A percentile compares a stretch with the other conserved stretches of the same genome.
Conservation (phyloP, 1,139 yeast species). For the Hyphopichia buzzinii region DNA sequence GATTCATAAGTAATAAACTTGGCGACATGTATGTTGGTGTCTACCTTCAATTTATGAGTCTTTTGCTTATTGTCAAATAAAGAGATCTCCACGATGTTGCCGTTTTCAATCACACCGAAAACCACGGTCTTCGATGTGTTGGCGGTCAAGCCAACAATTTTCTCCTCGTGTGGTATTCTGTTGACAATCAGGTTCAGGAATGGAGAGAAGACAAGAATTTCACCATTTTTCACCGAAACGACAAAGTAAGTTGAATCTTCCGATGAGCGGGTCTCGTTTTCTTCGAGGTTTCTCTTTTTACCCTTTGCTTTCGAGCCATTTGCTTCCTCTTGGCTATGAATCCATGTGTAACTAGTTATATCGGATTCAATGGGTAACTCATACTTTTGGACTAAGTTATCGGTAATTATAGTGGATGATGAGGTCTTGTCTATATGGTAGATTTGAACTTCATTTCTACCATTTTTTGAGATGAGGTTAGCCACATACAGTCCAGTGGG, state of each 20-base stretch:
- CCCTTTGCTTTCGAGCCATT: conserved; percentile 11
- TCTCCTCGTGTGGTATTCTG: conserved; percentile 27
- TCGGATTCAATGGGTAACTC: conserved; percentile 19
- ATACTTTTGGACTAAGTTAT: conserved; percentile 9
- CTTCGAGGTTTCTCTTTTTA: conserved; percentile 12
- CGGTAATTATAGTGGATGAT: conserved; percentile 4
- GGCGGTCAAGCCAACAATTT: conserved; percentile 18
- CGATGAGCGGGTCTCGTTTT: not conserved
- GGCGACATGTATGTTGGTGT: conserved; percentile 7
- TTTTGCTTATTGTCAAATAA: conserved; percentile 16
- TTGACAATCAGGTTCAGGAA: conserved; percentile 29
- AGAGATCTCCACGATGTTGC: conserved; percentile 15
- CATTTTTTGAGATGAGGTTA: conserved; percentile 29
- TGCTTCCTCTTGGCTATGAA: conserved; percentile 6
- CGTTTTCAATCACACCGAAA: conserved; percentile 18
- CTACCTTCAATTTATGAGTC: conserved; percentile 13
- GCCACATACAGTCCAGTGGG: conserved; percentile 23
- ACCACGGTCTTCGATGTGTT: conserved; percentile 11
- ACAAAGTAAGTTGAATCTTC: conserved; percentile 20
- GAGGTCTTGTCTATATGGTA: conserved; percentile 15
- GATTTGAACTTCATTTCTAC: conserved; percentile 37
- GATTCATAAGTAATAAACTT: conserved; percentile 10
- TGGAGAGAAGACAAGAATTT: conserved; percentile 43
- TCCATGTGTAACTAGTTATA: conserved; percentile 26
- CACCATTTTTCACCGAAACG: conserved; percentile 37